These are phyloP conservation scores for Bullera alba DNA, from an alignment of 768 basidiomycete genomes.

Conservation along the genomic window DNA sequence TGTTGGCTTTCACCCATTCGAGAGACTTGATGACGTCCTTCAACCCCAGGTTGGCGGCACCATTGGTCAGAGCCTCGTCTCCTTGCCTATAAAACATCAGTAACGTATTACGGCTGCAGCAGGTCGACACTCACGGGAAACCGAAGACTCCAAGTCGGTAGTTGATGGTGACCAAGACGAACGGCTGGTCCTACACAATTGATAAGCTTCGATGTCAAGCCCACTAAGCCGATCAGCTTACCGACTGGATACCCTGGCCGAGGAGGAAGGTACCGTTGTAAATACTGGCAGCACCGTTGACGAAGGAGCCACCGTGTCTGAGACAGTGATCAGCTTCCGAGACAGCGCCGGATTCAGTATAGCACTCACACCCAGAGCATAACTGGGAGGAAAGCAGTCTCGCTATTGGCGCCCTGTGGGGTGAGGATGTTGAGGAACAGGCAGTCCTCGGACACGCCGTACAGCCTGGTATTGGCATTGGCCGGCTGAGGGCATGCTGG, in stretches of 20 bases:
- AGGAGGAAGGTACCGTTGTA: slow-evolving; percentile 45
- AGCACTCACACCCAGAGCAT: slow-evolving; percentile 48
- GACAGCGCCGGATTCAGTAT: no score
- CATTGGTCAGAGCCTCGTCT: slow-evolving; percentile 24
- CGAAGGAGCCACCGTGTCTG: slow-evolving; percentile 50
- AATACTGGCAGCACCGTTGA: slow-evolving; percentile 26
- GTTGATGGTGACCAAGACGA: slow-evolving; percentile 53
- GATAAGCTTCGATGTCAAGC: not conserved
- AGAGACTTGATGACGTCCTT: slow-evolving; percentile 59
- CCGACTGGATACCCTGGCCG: slow-evolving; percentile 16
- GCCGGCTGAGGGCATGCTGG: slow-evolving; percentile 37
- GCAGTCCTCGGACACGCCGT: slow-evolving; percentile 50
- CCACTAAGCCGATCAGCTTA: slow-evolving; percentile 2
- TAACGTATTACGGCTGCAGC: not conserved
- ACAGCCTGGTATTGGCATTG: not conserved
- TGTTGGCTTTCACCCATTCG: slow-evolving; percentile 60
- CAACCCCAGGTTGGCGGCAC: slow-evolving; percentile 53
- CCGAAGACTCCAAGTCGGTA: slow-evolving; percentile 55
- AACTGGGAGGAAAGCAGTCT: slow-evolving; percentile 47
- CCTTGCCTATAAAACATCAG: slow-evolving; percentile 20
- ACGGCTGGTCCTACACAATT: slow-evolving; percentile 47
- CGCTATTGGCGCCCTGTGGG: slow-evolving; percentile 42
- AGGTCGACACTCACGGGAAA: slow-evolving; percentile 37
- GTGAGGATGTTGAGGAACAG: slow-evolving; percentile 52
- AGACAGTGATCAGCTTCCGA: not conserved